phyloP scores from a whole-genome alignment of 2,329 filamentous ascomycete species.

The Leptodontidium sp. region DNA sequence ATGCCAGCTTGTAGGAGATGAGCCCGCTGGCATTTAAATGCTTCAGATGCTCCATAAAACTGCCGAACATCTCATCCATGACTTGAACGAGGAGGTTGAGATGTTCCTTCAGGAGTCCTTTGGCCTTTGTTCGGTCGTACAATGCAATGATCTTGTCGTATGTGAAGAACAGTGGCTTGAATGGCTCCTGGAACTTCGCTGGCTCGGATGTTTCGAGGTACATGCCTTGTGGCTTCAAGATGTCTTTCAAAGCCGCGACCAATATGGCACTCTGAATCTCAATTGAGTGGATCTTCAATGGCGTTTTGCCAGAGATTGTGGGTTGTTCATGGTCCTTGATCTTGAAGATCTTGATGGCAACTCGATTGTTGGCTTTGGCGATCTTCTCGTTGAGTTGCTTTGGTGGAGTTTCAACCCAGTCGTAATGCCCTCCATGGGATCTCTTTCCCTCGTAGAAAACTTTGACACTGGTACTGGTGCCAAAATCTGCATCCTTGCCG shows the following conservation, averaged over 20 bases:
- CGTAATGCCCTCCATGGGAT: constrained; percentile 21
- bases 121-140: constrained; percentile 41
- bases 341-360: constrained; percentile 57
- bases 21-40: constrained; percentile 50
- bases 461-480: constrained; percentile 30
- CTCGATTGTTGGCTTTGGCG: constrained; percentile 47
- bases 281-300: constrained; percentile 52
- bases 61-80: constrained; percentile 54
- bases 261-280: constrained; percentile 54
- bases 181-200: constrained; percentile 51
- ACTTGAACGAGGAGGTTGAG: constrained; percentile 52
- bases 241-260: constrained; percentile 53
- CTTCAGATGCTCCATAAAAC: constrained; percentile 49
- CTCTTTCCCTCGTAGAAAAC: constrained; percentile 35
- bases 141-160: constrained; percentile 52
- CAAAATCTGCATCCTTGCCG: constrained; percentile 32
- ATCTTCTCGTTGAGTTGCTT: constrained; percentile 32
- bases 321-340: constrained; percentile 54
- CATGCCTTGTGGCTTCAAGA: constrained; percentile 53
- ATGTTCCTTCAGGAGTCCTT: constrained; percentile 48
- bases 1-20: constrained; percentile 53
- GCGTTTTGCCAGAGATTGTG: constrained; percentile 50
- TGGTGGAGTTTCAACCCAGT: constrained; percentile 37
- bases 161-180: constrained; percentile 54
- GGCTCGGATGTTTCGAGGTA: constrained; percentile 50